Evolutionary conservation across 495 filamentous ascomycete species (phyloP), one percentile per base, ranked within the genome.

Genomic region (Neurospora sp.): DNA sequence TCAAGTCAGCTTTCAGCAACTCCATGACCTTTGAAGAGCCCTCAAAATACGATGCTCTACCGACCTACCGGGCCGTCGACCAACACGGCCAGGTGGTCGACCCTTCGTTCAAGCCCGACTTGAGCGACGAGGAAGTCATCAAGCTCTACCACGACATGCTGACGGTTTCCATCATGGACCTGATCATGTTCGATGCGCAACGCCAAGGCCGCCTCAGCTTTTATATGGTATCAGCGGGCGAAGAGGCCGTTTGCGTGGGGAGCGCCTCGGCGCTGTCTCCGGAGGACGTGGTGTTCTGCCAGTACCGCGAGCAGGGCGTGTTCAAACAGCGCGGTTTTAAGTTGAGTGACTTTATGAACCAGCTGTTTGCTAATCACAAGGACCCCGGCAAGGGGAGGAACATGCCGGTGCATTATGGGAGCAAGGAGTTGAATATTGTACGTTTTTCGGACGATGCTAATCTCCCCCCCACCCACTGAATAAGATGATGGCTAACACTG

Each of bases 351-450:
- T 98, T 98, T 77, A 98, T 98, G 96, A 92, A 88, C 78, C 96
- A 99, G 81, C 82, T 98, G 5, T 98, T 99, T 81, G 89, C 96
- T 38, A 99, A 98, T 77, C 84, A 81, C 38, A 89, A 94, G 73
- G 96, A 99, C 74, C 82, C 82, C 3, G 94, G 95, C 3, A 87
- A 85, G 73, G 96, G 96, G 6, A 90, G 96, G 71, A 98, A 97
- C 78, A 99, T 99, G 96, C 96, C 96, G 12, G 93, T 98, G 20
- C 96, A 99, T 76, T 99, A 98, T 74, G 96, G 94, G 37, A 93
- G 92, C 77, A 87, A 85, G 40, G 89, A 92, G 76, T 84, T 94
- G 35, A 93, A 96, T 76, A 92, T 94, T 73, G 92, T 96, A 77
- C 78, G 87, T 82, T 40, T 10, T 37, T 37, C 35, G 35, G 69